A percentile compares a stretch with the other conserved stretches of the same genome.
These are phyloP conservation scores for Suillus americanus DNA, from an alignment of 768 basidiomycete genomes.

Conservation along the genomic window DNA sequence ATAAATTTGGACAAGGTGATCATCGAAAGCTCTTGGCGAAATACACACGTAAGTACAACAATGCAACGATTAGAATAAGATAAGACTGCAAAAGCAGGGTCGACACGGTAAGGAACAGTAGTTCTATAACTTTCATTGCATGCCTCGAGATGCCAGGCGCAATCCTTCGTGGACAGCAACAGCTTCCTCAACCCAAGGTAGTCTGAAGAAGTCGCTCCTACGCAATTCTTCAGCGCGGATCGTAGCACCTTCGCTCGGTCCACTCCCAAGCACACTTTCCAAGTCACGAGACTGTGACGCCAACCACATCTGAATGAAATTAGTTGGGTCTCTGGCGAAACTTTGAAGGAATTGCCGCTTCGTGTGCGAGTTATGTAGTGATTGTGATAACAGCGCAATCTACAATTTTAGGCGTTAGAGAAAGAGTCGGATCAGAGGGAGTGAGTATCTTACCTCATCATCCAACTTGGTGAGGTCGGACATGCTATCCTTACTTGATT, in stretches of 20 bases:
- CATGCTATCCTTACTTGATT: conserved; percentile 67
- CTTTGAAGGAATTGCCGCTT: conserved; percentile 84
- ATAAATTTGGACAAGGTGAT: conserved; percentile 6
- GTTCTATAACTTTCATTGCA: conserved; percentile 29
- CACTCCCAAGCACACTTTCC: conserved; percentile 86
- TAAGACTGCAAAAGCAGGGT: conserved; percentile 1
- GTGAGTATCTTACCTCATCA: conserved; percentile 67
- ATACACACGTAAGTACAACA: conserved; percentile 3
- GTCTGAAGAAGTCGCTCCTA: conserved; percentile 84
- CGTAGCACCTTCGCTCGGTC: conserved; percentile 73
- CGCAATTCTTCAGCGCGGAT: conserved; percentile 87
- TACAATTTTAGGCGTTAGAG: conserved; percentile 30
- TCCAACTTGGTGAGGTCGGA: conserved; percentile 73
- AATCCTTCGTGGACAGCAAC: conserved; percentile 84
- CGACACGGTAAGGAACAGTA: background rate
- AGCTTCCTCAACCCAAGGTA: conserved; percentile 92
- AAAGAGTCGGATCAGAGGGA: conserved; percentile 3
- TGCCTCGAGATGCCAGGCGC: conserved; percentile 56
- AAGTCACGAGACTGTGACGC: conserved; percentile 91
- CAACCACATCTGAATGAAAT: conserved; percentile 88
- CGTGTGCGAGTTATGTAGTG: conserved; percentile 81
- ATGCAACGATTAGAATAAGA: conserved; percentile 1
- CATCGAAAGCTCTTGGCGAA: background rate
- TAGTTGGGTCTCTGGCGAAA: conserved; percentile 76
- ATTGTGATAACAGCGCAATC: conserved; percentile 84